Evolutionary conservation across 2,329 filamentous ascomycete genomes (phyloP), one percentile per base, ranked within the genome.

Genomic region (Arthrobotrys iridis): DNA sequence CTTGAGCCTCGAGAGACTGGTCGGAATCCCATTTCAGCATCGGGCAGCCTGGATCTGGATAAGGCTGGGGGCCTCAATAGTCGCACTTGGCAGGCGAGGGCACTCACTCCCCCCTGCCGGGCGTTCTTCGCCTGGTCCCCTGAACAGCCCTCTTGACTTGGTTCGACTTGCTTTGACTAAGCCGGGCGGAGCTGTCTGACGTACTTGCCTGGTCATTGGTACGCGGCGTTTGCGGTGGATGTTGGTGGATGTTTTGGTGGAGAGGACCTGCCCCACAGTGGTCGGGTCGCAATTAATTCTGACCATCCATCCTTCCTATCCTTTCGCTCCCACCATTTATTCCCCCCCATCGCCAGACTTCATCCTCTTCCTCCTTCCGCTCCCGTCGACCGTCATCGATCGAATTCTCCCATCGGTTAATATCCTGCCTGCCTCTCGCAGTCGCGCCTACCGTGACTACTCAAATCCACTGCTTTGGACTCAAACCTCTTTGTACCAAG

Each of bases 141-240:
- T 52, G 46, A 66, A 66, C 45, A 41, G 46, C 41, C 60, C 60
- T 40, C 45, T 64, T 46, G 33, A 40, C 55, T 43, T 11, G 37
- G 43, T 59, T 59, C 43, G 35, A 30, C 55, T 59, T 28, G 37
- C 8, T 22, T 64, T 55, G 60, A 57, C 62, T 46, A 66, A 57
- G 40, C 62, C 24, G 62, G 62, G 62, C 62, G 62, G 62, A 66
- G 62, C 35, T 43, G 62, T 57, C 62, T 66, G 62, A 66, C 62
- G 62, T 66, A 66, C 62, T 57, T 52, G 60, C 28, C 30, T n/a
- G 35, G 60, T 64, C 60, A 64, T 52, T 55, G 40, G 40, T 43
- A 28, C 20, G 40, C 30, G 59, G 57, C 30, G 26, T 13, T 24
- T 5, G 10, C 35, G 35, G 35, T 40, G 35, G 35, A 11, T 55